phyloP scores from a whole-genome alignment of 108 stramenopile genomes.

The Skeletonema marinoi region DNA sequence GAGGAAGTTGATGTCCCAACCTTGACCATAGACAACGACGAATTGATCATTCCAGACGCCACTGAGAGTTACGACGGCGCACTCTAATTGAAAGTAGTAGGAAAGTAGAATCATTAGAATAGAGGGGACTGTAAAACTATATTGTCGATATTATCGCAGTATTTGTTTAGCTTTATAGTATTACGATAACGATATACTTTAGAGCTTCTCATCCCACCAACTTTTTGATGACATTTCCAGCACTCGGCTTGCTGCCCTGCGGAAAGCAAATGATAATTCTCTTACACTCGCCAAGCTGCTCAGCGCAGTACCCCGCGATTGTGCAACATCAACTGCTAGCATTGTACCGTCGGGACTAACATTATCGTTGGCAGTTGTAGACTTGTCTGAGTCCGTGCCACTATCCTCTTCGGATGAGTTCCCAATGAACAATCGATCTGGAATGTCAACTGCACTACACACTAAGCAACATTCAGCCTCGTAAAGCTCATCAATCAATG shows the following conservation, averaged over 20 bases:
- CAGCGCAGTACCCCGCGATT: conserved; percentile 53
- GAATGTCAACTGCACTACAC: conserved; percentile 53
- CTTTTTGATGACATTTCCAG: conserved; percentile 80
- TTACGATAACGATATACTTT: background rate
- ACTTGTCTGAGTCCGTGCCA: conserved; percentile 17
- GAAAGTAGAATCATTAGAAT: conserved; percentile 2
- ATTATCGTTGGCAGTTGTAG: background rate
- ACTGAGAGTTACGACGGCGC: conserved; percentile 45
- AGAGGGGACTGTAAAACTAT: conserved; percentile 2
- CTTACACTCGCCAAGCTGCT: conserved; percentile 83
- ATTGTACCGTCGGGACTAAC: conserved; percentile 23
- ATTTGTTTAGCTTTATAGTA: background rate
- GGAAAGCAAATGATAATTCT: conserved; percentile 84
- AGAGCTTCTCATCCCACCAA: conserved; percentile 69
- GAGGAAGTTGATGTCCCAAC: conserved; percentile 13
- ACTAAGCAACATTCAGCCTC: conserved; percentile 80
- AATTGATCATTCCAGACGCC: conserved; percentile 41
- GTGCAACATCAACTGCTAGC: conserved; percentile 58
- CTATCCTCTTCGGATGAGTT: conserved; percentile 13
- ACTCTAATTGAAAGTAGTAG: conserved; percentile 27
- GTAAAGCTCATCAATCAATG: conserved; percentile 96
- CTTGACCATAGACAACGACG: conserved; percentile 15
- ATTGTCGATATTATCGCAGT: background rate
- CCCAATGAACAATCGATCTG: conserved; percentile 56
- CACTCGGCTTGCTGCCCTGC: conserved; percentile 84